These are phyloP conservation scores for Aotearoamyces nothofagi DNA, from an alignment of 2,329 filamentous ascomycete species.

Conservation along the genomic window DNA sequence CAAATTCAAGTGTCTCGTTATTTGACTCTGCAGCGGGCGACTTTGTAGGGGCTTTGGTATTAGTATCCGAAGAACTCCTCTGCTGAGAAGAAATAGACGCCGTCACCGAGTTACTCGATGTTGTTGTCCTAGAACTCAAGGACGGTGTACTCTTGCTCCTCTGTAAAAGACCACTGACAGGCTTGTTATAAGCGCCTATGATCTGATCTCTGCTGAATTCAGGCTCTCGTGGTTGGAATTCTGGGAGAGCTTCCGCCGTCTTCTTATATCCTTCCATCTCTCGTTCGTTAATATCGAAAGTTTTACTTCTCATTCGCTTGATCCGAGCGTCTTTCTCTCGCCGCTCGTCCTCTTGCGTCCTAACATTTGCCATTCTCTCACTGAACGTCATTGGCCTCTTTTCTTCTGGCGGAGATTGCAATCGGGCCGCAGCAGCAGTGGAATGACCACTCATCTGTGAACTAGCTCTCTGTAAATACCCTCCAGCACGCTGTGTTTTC, in stretches of 20 bases:
- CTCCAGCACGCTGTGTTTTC: conserved; percentile 18
- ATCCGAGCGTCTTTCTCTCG: conserved; percentile 36
- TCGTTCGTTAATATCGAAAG: conserved; percentile 39
- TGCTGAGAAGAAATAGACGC: conserved; percentile 6
- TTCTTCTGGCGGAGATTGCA: conserved; percentile 10
- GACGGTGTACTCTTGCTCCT: conserved; percentile 27
- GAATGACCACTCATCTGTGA: conserved; percentile 13
- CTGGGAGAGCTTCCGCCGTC: conserved; percentile 37
- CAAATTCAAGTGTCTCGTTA: conserved; percentile 50
- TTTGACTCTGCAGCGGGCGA: conserved; percentile 22
- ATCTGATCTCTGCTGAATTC: conserved; percentile 52
- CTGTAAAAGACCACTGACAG: conserved; percentile 18
- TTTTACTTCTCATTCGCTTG: conserved; percentile 33
- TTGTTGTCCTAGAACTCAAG: conserved; percentile 6
- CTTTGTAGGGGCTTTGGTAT: conserved; percentile 7
- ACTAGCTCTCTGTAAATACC: conserved; percentile 28
- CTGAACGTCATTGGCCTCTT: conserved; percentile 52
- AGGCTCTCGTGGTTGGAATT: conserved; percentile 29
- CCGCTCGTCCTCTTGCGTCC: conserved; percentile 35
- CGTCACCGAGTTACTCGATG: conserved; percentile 11
- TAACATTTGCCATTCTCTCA: conserved; percentile 65
- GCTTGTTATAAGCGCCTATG: conserved; percentile 18
- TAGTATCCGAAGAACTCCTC: conserved; percentile 9
- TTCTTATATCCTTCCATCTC: conserved; percentile 46
- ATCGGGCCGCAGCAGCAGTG: conserved; percentile 6